Conservation (phyloP, 2,329 filamentous ascomycete species). For the Chaetomium strumarium region DNA sequence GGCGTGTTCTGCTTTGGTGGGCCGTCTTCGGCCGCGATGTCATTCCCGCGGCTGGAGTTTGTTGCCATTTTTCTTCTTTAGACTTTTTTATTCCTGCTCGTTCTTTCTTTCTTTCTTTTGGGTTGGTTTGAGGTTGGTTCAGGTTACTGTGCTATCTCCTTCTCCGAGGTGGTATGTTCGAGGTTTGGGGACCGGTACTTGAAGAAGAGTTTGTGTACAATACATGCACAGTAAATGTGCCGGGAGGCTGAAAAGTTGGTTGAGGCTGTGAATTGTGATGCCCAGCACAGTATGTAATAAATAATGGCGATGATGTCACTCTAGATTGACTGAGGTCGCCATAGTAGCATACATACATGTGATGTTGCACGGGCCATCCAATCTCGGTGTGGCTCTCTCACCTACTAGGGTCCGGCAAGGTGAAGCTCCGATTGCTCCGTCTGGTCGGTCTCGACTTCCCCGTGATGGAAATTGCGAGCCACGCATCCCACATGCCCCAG, state of each 20-base stretch:
- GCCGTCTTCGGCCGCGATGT: constrained; percentile 20
- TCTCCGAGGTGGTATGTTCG: too few species aligned
- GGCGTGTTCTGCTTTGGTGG: background rate
- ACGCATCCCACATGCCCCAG: background rate
- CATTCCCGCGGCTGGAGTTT: constrained; percentile 23
- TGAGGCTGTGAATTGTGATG: too few species aligned
- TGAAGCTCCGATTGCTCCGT: background rate
- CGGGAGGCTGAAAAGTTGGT: too few species aligned
- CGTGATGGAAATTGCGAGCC: background rate
- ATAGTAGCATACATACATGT: too few species aligned
- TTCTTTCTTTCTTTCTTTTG: background rate
- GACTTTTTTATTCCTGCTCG: background rate
- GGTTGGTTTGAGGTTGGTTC: background rate
- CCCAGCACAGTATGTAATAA: too few species aligned
- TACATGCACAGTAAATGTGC: too few species aligned
- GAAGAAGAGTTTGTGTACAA: too few species aligned
- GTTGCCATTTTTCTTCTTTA: constrained; percentile 16
- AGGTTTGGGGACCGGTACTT: too few species aligned
- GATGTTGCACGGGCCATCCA: background rate
- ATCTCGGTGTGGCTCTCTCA: background rate
- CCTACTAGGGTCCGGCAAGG: background rate
- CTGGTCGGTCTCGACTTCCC: background rate
- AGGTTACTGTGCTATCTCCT: too few species aligned
- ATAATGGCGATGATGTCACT: too few species aligned
- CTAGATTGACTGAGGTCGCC: too few species aligned